Evolutionary conservation across 192 early-diverging fungal species (phyloP).

Genomic region (Backusella liffmaniae): DNA sequence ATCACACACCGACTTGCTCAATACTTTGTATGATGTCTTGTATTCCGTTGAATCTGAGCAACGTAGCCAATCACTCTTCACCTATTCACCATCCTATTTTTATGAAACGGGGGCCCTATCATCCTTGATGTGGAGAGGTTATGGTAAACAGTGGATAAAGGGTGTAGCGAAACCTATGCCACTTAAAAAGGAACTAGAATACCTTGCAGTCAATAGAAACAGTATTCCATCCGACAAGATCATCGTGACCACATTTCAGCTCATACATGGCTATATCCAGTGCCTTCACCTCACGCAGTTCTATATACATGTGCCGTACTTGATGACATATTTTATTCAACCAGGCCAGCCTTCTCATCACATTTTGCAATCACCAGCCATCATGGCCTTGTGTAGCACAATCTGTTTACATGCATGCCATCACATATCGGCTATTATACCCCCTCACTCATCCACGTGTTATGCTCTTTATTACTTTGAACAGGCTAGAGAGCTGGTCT

Average conservation of each 20-base stretch:
- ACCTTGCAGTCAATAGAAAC: no score
- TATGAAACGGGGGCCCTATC: neutral
- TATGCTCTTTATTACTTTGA: no score
- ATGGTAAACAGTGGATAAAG: neutral
- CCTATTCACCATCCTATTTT: neutral
- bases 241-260: neutral
- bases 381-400: no score
- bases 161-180: neutral
- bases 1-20: neutral
- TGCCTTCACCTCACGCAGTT: constrained; percentile 3
- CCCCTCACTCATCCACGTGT: no score
- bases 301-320: constrained; percentile 10
- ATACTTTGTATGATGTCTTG: neutral
- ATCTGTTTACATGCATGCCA: no score
- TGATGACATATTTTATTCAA: neutral
- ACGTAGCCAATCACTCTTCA: neutral
- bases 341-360: no score
- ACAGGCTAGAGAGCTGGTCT: neutral
- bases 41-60: neutral
- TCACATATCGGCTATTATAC: no score
- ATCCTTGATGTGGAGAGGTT: neutral
- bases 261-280: neutral
- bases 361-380: no score
- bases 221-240: neutral
- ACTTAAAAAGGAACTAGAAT: neutral